These are phyloP conservation scores for Jamesozyma lodderae DNA, from an alignment of 805 yeast species.

Conservation along the genomic window DNA sequence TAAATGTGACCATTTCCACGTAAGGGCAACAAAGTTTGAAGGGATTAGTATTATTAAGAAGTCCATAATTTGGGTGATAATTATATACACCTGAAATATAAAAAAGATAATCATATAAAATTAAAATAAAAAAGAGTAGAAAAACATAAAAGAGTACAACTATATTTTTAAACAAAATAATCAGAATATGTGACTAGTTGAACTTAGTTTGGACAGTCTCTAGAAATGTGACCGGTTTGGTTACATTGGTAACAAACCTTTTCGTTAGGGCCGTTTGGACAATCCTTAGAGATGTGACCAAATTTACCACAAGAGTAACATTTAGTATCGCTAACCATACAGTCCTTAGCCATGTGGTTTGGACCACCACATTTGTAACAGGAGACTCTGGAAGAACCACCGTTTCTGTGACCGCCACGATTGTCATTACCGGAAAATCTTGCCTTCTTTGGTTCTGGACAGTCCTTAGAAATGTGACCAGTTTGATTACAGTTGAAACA, in stretches of 20 bases:
- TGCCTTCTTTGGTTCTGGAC: slow-evolving; percentile 41
- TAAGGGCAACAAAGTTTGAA: too few relatives aligned
- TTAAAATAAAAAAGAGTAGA: background rate
- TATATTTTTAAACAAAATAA: slow-evolving; percentile 1
- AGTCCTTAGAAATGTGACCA: slow-evolving; percentile 78
- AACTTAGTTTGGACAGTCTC: slow-evolving; percentile 44
- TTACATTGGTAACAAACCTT: slow-evolving; percentile 41
- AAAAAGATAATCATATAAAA: background rate
- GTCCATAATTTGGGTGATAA: too few relatives aligned
- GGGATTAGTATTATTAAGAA: too few relatives aligned
- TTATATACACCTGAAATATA: background rate
- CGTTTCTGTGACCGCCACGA: slow-evolving; percentile 15
- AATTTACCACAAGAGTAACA: slow-evolving; percentile 89
- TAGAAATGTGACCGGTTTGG: slow-evolving; percentile 76
- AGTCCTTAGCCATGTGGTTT: slow-evolving; percentile 87
- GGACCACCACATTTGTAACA: slow-evolving; percentile 92
- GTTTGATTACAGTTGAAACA: slow-evolving; percentile 72
- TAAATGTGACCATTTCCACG: too few relatives aligned
- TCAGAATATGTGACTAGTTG: background rate
- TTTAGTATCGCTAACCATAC: slow-evolving; percentile 65
- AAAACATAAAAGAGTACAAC: background rate
- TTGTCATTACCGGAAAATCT: slow-evolving; percentile 10
- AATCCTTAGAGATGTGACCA: slow-evolving; percentile 85
- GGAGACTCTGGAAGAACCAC: slow-evolving; percentile 30
- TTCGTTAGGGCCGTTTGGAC: slow-evolving; percentile 50